Evolutionary conservation across 441 rosid species (phyloP), one percentile per base, ranked within the genome.

Genomic region (Raphanus hybrid): DNA sequence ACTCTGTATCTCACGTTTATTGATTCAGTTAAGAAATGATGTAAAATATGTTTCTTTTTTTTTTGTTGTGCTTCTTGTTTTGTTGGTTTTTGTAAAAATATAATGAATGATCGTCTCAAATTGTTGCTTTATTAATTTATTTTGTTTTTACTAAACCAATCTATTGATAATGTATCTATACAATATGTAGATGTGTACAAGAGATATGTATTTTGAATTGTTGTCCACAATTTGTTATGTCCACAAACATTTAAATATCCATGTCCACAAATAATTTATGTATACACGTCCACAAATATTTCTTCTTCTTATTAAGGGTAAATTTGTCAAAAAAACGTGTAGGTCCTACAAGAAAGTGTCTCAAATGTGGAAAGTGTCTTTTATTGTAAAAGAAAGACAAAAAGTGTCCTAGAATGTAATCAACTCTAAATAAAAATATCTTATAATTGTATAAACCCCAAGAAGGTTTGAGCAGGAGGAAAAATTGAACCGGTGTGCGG

Each of bases 401-500:
- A 41, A 41, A 41, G 48, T 41, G 48, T 41, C 48, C 3, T 2
- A 2, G 4, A 41, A 9, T 41, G 48, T 41, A n/a, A n/a, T n/a
- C n/a, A n/a, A n/a, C n/a, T n/a, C n/a, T n/a, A n/a, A 54, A 54
- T 15, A 15, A 14, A 50, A 14, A 50, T 50, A 14, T 50, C 57
- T 11, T 1, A 23, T 45, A 12, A 12, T 26, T 57, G 3, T 57
- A 57, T 18, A 32, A 66, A 45, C 27, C 27, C 18, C 18, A 9
- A 16, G 68, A 16, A 34, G 73, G 77, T 48, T 60, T 20, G n/a
- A 23, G 58, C 67, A 55, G 35, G 54, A 6, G 66, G 3, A 43
- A 70, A 70, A 3, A 1, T 55, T 60, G 58, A 64, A 67, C 58
- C 69, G 10, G 41, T 6, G 37, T 67, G 14, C 71, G 78, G 74